Evolutionary conservation across 139 green algal species (phyloP).

Genomic region (Chlorella sorokiniana): DNA sequence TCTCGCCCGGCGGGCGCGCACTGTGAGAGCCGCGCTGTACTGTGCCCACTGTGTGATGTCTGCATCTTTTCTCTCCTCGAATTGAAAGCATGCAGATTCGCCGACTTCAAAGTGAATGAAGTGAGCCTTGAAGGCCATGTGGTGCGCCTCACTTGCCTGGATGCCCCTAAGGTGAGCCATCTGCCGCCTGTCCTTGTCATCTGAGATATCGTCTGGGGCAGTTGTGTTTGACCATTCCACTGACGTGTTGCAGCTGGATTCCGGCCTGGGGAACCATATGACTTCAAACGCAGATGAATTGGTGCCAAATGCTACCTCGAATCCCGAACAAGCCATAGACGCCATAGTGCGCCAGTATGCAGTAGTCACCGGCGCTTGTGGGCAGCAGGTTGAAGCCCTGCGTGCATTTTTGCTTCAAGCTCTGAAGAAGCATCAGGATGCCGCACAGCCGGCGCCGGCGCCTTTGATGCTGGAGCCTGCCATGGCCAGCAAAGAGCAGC

Average conservation of each 20-base stretch:
- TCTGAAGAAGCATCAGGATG: background rate
- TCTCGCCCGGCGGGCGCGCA: background rate
- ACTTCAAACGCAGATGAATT: background rate
- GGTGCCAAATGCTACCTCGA: background rate
- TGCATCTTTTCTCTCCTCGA: background rate
- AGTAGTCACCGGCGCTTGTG: background rate
- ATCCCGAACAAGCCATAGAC: background rate
- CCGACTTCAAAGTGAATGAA: conserved; percentile 88
- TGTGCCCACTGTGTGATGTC: too few species aligned
- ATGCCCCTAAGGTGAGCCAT: background rate
- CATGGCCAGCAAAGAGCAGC: conserved; percentile 26
- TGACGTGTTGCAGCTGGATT: background rate
- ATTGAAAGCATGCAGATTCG: conserved; percentile 58
- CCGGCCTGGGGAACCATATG: background rate
- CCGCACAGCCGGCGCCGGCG: background rate
- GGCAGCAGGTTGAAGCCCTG: background rate
- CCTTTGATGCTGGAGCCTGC: conserved; percentile 20
- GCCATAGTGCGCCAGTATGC: conserved; percentile 21
- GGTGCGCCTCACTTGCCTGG: conserved; percentile 56
- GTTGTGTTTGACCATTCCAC: background rate
- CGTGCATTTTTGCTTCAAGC: background rate
- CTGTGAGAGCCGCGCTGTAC: too few species aligned
- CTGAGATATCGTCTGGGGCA: background rate
- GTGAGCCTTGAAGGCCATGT: conserved; percentile 61
- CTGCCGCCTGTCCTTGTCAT: background rate